Percentiles rank a stretch among this genome's conserved stretches.
These are phyloP conservation scores for Marsdenia floribunda DNA, from an alignment of 257 asterid species.

Conservation along the genomic window DNA sequence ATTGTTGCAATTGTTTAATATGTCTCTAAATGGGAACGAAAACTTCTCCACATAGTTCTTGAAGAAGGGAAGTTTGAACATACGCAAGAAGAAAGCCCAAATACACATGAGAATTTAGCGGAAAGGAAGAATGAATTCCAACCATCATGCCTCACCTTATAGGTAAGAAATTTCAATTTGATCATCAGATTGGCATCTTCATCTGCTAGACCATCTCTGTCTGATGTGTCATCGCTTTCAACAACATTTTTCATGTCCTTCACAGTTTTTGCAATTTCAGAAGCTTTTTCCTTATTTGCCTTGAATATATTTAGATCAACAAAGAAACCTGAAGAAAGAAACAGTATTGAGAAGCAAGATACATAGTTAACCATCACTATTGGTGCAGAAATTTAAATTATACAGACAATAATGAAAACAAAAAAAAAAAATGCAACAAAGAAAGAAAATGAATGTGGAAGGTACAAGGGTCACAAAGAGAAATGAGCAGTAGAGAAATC, in stretches of 20 bases:
- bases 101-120: background rate
- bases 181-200: constrained; percentile 99
- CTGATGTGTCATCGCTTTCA: constrained; percentile 30
- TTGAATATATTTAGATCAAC: constrained; percentile 83
- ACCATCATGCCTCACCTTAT: constrained; percentile 49
- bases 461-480: background rate
- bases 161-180: constrained; percentile 91
- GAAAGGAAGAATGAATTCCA: background rate
- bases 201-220: constrained; percentile 64
- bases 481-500: background rate
- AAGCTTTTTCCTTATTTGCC: constrained; percentile 46
- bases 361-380: background rate
- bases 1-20: background rate
- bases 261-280: constrained; percentile 33
- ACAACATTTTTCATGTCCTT: constrained; percentile 30
- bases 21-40: background rate
- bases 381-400: background rate
- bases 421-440: background rate
- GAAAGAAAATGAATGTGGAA: background rate
- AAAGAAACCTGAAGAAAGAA: constrained; percentile 67
- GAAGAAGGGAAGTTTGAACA: background rate
- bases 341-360: constrained; percentile 22
- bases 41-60: background rate
- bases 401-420: background rate
- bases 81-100: background rate